Evolutionary conservation across 2,329 filamentous ascomycete species (phyloP).

Genomic region (Celoporthe dispersa): DNA sequence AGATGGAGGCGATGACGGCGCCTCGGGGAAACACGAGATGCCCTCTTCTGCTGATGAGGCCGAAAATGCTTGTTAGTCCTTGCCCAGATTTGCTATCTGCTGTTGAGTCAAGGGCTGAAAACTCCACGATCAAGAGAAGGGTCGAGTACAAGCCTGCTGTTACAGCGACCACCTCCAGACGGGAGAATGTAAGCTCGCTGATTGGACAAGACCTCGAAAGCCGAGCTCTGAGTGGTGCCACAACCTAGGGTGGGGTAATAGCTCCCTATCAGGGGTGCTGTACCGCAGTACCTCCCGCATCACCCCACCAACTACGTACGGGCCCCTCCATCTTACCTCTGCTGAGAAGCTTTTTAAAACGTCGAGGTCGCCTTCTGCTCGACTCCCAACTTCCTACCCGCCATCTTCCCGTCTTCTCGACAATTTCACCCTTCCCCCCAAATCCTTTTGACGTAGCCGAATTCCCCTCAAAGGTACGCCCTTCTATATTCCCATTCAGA

Average conservation of each 20-base stretch:
- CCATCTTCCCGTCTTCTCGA: constrained; percentile 19
- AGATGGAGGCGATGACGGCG: constrained; percentile 21
- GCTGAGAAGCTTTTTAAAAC: constrained; percentile 29
- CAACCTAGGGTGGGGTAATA: constrained; percentile 9
- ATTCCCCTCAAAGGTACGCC: constrained; percentile 24
- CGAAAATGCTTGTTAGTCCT: constrained; percentile 4
- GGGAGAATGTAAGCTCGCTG: neutral
- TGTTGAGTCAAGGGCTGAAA: neutral
- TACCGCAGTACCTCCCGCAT: constrained; percentile 10
- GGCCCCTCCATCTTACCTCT: constrained; percentile 22
- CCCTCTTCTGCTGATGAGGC: constrained; percentile 13
- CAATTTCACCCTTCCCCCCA: constrained; percentile 3
- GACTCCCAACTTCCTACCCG: constrained; percentile 12
- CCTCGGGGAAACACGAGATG: constrained; percentile 28
- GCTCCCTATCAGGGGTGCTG: constrained; percentile 11
- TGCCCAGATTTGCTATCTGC: neutral
- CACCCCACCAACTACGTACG: constrained; percentile 25
- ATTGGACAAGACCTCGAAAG: neutral
- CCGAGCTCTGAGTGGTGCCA: constrained; percentile 21
- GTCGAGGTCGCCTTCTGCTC: constrained; percentile 22
- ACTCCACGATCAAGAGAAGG: neutral
- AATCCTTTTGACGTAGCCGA: constrained; percentile 18
- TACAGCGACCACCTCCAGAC: neutral
- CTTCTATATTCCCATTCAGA: neutral
- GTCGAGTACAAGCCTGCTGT: constrained; percentile 4